phyloP scores from a whole-genome alignment of 2,329 filamentous ascomycete genomes.

The Plectosphaerella plurivora region DNA sequence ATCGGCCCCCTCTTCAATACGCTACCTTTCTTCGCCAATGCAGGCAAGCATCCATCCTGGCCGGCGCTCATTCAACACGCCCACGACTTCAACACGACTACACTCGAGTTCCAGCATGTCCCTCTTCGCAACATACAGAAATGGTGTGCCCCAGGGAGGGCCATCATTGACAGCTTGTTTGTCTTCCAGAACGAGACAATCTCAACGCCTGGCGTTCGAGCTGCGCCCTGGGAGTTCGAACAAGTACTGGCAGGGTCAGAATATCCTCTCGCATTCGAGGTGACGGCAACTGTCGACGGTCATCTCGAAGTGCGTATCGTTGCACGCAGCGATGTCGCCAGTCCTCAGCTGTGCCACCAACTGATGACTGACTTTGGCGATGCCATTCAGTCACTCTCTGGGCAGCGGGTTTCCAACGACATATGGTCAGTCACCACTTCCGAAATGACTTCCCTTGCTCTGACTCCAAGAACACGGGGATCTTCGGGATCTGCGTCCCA shows the following conservation, averaged over 20 bases:
- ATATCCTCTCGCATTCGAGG: slow-evolving; percentile 76
- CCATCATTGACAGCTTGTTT: slow-evolving; percentile 77
- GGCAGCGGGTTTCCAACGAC: neutral
- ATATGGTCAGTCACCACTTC: neutral
- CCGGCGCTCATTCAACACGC: slow-evolving; percentile 55
- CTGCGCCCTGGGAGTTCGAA: slow-evolving; percentile 48
- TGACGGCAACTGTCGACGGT: slow-evolving; percentile 29
- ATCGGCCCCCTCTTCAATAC: slow-evolving; percentile 91
- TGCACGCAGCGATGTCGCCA: neutral
- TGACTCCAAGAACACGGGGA: neutral
- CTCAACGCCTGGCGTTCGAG: slow-evolving; percentile 16
- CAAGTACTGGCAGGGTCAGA: slow-evolving; percentile 51
- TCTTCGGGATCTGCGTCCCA: neutral
- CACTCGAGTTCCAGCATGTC: slow-evolving; percentile 72
- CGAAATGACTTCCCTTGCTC: neutral
- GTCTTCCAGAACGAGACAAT: slow-evolving; percentile 63
- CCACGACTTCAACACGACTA: slow-evolving; percentile 65
- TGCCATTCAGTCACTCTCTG: too few relatives aligned
- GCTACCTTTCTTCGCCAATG: slow-evolving; percentile 61
- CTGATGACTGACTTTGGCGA: slow-evolving; percentile 22
- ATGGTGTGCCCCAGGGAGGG: slow-evolving; percentile 59
- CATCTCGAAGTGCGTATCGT: too few relatives aligned
- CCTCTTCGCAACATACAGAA: slow-evolving; percentile 76
- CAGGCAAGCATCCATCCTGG: slow-evolving; percentile 48
- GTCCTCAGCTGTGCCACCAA: too few relatives aligned